Base-by-base conservation (phyloP, 2,329 filamentous ascomycete genomes). In the Bimuria novae-zelandiae region DNA sequence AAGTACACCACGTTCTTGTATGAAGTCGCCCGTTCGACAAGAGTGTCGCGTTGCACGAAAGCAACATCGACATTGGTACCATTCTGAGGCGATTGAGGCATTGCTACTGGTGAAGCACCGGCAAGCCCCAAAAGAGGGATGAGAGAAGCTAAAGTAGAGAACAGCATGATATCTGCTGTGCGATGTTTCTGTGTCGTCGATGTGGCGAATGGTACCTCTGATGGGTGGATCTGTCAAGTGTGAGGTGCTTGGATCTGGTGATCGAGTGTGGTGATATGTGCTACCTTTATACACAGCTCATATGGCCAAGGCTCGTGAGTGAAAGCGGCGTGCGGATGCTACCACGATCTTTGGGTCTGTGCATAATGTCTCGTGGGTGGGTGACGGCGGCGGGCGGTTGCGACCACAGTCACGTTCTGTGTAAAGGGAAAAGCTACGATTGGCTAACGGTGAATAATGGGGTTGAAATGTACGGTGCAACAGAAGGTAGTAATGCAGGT, bases 1-100 rank as follows among this genome's bases (percentile, higher is more conserved):
- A 71, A 74, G 55, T 74, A 74, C 1, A 70, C 70, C 23, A 73
- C 71, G 32, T 71, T 70, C 51, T 59, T 72, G 59, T 64, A 72
- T 19, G 69, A 69, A n/a, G 65, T 56, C 51, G 59, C 55, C 14
- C 33, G 33, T 36, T 36, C 33, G 14, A 36, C 33, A 36, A 36
- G 33, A 36, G 33, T 36, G 30, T 60, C 58, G 11, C 41, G 25
- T 12, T 44, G 11, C 11, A 44, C 41, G 27, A 44, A 27, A 11
- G 36, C 17, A 3, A 19, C 22, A 21, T 23, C 36, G 5, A 22
- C 11, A 14, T 44, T 27, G 27, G 27, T 44, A 22, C 41, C 41
- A 19, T 44, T 44, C 27, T 33, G 29, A 11, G 41, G 41, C 23
- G 49, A 49, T 41, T 57, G 60, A 40, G 68, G 66, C 29, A 72